Conservation (phyloP, 352 stramenopile genomes). For the Phytophthora multivora region DNA sequence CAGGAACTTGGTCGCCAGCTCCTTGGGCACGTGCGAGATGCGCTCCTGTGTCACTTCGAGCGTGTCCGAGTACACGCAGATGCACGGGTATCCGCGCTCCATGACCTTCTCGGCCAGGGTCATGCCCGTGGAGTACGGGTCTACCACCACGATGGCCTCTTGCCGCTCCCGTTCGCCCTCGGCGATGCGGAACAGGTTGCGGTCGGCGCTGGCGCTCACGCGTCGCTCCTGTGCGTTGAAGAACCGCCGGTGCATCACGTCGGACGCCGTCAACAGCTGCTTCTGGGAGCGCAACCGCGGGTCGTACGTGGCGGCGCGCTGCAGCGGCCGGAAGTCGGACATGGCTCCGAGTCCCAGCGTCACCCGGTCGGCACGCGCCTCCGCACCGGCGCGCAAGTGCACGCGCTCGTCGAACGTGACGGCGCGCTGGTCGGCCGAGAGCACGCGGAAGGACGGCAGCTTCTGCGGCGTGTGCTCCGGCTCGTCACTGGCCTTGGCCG, state of each 20-base stretch:
- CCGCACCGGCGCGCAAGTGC: slow-evolving; percentile 43
- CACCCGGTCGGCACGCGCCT: slow-evolving; percentile 35
- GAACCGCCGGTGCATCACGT: slow-evolving; percentile 81
- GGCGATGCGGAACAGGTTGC: slow-evolving; percentile 66
- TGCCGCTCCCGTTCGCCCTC: slow-evolving; percentile 39
- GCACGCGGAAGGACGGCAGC: slow-evolving; percentile 52
- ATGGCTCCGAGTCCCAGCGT: slow-evolving; percentile 57
- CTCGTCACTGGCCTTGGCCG: neutral
- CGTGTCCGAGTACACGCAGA: slow-evolving; percentile 84
- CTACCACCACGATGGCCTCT: slow-evolving; percentile 92
- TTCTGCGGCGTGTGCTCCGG: slow-evolving; percentile 5
- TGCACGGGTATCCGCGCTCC: slow-evolving; percentile 82
- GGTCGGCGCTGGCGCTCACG: slow-evolving; percentile 38
- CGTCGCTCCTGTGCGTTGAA: slow-evolving; percentile 84
- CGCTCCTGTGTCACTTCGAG: slow-evolving; percentile 75
- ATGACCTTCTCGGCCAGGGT: slow-evolving; percentile 90
- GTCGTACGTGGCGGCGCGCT: slow-evolving; percentile 82
- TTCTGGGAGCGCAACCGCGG: slow-evolving; percentile 65
- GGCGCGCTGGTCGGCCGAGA: slow-evolving; percentile 75
- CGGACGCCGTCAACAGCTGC: slow-evolving; percentile 67
- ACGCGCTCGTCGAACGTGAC: slow-evolving; percentile 86
- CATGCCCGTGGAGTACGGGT: slow-evolving; percentile 95
- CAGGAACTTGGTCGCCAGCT: slow-evolving; percentile 56
- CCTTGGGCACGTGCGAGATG: slow-evolving; percentile 64
- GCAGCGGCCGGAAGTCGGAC: slow-evolving; percentile 73